Percentiles rank a stretch among this genome's conserved stretches.
These are phyloP conservation scores for Beauveria brongniartii DNA, from an alignment of 2,329 filamentous ascomycete species.

Conservation along the genomic window DNA sequence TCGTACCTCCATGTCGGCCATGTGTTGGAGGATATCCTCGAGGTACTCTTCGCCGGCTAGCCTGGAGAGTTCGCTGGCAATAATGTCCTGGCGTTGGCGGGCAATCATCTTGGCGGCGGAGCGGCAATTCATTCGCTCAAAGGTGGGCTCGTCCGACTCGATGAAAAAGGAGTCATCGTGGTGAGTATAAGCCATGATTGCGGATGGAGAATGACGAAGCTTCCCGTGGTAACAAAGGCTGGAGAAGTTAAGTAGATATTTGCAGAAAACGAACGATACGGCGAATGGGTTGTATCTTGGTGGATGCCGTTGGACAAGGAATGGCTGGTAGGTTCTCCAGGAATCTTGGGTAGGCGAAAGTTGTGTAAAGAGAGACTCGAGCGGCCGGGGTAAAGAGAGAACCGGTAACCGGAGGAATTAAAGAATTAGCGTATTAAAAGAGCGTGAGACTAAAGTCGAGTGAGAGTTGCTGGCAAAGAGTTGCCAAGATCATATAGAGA, in stretches of 20 bases:
- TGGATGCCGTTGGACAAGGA: slow-evolving; percentile 31
- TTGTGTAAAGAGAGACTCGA: slow-evolving; percentile 30
- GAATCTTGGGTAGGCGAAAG: slow-evolving; percentile 39
- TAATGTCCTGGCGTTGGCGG: slow-evolving; percentile 75
- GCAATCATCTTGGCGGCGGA: slow-evolving; percentile 73
- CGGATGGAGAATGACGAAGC: background rate
- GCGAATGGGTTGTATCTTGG: slow-evolving; percentile 12
- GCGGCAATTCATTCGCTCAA: slow-evolving; percentile 56
- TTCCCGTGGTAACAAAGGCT: slow-evolving; percentile 11
- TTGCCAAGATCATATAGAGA: slow-evolving; percentile 35
- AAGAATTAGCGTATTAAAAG: slow-evolving; percentile 49
- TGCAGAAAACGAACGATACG: slow-evolving; percentile 18
- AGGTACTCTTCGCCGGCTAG: slow-evolving; percentile 84
- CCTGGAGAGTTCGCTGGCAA: slow-evolving; percentile 82
- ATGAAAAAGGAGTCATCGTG: slow-evolving; percentile 46
- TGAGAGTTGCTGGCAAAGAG: slow-evolving; percentile 48
- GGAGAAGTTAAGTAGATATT: slow-evolving; percentile 13
- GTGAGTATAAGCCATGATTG: slow-evolving; percentile 38
- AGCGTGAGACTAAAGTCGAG: slow-evolving; percentile 45
- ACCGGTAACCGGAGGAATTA: slow-evolving; percentile 34
- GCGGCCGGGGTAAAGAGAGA: slow-evolving; percentile 25
- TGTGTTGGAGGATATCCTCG: slow-evolving; percentile 88
- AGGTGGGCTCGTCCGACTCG: slow-evolving; percentile 43
- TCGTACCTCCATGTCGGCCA: slow-evolving; percentile 82
- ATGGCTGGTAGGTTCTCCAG: slow-evolving; percentile 43